These are phyloP conservation scores for Ganoderma resinaceum DNA, from an alignment of 1,284 basidiomycete species.

Conservation along the genomic window DNA sequence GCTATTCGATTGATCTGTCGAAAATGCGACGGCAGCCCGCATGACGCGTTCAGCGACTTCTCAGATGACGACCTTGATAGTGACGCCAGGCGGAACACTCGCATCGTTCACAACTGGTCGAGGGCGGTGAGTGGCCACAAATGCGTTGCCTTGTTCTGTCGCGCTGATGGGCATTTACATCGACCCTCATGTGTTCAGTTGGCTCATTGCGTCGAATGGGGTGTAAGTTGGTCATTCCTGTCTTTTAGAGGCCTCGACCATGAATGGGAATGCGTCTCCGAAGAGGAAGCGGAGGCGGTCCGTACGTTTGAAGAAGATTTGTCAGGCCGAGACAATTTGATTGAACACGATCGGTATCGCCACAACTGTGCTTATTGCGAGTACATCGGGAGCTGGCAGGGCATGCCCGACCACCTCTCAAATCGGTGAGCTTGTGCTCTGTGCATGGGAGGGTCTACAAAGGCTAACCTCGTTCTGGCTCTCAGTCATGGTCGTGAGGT, in stretches of 20 bases:
- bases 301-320: neutral
- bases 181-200: neutral
- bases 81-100: neutral
- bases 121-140: neutral
- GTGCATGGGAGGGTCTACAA: neutral
- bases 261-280: slow-evolving; percentile 1
- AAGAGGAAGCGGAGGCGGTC: neutral
- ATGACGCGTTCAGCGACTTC: neutral
- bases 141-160: neutral
- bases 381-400: neutral
- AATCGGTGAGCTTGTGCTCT: neutral
- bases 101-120: neutral
- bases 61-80: neutral
- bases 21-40: neutral
- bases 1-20: neutral
- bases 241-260: neutral
- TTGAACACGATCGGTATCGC: neutral
- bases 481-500: neutral
- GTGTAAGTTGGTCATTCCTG: neutral
- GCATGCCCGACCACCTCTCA: neutral
- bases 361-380: slow-evolving; percentile 2
- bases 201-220: neutral
- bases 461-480: neutral
- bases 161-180: neutral
- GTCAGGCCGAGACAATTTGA: neutral